These are phyloP conservation scores for Claviceps africana DNA, from an alignment of 2,329 filamentous ascomycete species.

Conservation along the genomic window DNA sequence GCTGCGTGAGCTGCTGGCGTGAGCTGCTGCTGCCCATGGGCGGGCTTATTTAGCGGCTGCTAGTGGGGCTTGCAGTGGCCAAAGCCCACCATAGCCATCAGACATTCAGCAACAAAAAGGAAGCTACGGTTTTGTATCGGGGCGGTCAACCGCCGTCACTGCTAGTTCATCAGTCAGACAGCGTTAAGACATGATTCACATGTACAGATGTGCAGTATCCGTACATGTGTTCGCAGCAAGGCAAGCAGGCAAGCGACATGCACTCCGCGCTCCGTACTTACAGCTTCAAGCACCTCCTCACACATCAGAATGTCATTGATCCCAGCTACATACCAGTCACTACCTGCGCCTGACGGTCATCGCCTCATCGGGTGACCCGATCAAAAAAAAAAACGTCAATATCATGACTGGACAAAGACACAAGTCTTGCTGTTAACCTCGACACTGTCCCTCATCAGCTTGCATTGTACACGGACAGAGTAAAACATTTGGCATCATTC, in stretches of 20 bases:
- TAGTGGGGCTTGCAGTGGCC: neutral
- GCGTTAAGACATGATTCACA: neutral
- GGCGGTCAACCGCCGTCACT: neutral
- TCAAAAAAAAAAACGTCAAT: neutral
- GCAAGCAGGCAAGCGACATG: neutral
- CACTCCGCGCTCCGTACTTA: neutral
- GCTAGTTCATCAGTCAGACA: neutral
- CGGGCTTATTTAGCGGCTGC: slow-evolving; percentile 1
- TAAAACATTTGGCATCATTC: neutral
- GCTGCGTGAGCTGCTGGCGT: neutral
- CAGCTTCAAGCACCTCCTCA: no score
- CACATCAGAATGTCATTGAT: no score
- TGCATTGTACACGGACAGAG: neutral
- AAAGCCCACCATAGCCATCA: no score
- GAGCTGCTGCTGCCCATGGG: neutral
- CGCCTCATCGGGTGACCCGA: neutral
- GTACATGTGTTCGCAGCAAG: neutral
- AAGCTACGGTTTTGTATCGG: neutral
- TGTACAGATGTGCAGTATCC: neutral
- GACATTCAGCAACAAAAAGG: no score
- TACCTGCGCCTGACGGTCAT: neutral
- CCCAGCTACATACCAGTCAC: neutral
- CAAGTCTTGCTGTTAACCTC: neutral
- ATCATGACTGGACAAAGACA: no score
- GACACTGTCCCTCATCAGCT: neutral